Conservation (phyloP, 257 asterid genomes). For the Solanum infundibuliforme region DNA sequence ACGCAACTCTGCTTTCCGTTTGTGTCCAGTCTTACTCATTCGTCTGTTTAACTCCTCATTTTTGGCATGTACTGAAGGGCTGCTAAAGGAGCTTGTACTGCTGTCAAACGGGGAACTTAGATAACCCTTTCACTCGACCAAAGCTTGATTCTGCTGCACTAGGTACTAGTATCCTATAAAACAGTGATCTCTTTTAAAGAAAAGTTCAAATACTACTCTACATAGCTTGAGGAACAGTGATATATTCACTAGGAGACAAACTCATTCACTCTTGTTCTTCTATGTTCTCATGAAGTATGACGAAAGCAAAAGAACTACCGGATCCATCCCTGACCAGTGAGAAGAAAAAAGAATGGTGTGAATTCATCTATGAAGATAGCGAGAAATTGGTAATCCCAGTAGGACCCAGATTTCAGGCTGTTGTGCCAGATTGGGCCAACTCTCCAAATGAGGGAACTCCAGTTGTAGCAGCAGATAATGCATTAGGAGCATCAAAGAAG, state of each 20-base stretch:
- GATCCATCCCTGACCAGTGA: neutral
- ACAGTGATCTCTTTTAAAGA: neutral
- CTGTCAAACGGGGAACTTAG: neutral
- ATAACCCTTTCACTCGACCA: neutral
- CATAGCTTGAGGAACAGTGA: neutral
- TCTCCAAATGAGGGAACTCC: neutral
- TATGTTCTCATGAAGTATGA: neutral
- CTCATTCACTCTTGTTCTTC: neutral
- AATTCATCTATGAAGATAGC: too few relatives aligned
- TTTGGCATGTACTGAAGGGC: neutral
- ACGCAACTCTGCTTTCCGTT: neutral
- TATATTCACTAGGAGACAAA: neutral
- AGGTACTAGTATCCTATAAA: neutral
- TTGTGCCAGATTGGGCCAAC: constrained; percentile 3
- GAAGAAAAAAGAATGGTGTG: too few relatives aligned
- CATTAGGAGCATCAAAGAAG: neutral
- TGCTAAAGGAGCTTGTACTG: neutral
- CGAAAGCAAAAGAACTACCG: neutral
- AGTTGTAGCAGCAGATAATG: neutral
- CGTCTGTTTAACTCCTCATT: neutral
- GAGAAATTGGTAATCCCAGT: constrained; percentile 1
- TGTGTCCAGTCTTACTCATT: neutral
- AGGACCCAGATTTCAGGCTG: constrained; percentile 9
- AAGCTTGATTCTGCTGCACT: neutral
- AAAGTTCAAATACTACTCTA: neutral